Evolutionary conservation across 169 alveolate genomes (phyloP).

Genomic region (Blepharisma undulans): DNA sequence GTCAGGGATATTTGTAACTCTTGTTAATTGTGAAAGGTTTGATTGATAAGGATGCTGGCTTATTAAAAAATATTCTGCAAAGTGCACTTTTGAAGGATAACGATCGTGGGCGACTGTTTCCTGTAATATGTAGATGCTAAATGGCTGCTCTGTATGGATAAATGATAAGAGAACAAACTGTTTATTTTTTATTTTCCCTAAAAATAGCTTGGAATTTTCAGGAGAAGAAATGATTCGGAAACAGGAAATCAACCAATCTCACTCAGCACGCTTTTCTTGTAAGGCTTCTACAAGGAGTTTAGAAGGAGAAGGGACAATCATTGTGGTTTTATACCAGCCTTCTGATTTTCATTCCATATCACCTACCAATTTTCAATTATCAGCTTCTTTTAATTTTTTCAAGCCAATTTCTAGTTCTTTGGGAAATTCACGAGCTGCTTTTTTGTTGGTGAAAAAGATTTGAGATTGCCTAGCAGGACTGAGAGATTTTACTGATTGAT

Average conservation of each 20-base stretch:
- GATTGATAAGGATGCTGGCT: conserved; percentile 5
- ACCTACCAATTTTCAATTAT: background rate
- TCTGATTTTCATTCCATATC: background rate
- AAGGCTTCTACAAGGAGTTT: background rate
- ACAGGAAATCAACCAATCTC: background rate
- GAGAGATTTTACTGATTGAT: background rate
- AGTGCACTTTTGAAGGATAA: background rate
- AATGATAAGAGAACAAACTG: background rate
- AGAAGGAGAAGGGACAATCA: background rate
- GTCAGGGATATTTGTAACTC: background rate
- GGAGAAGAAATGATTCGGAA: background rate
- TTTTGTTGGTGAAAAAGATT: background rate
- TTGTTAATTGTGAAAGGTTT: background rate
- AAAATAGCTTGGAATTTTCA: background rate
- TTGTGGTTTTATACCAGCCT: background rate
- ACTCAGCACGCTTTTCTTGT: background rate
- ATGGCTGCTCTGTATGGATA: background rate
- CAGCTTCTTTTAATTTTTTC: background rate
- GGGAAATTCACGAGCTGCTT: background rate
- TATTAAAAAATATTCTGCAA: background rate
- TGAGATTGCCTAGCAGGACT: background rate
- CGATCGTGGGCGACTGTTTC: background rate
- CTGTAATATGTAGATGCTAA: background rate
- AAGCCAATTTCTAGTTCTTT: background rate
- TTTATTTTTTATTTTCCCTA: background rate